A percentile compares a stretch with the other conserved stretches of the same genome.
These are phyloP conservation scores for Rutstroemia sp. DNA, from an alignment of 2,329 filamentous ascomycete species.

Conservation along the genomic window DNA sequence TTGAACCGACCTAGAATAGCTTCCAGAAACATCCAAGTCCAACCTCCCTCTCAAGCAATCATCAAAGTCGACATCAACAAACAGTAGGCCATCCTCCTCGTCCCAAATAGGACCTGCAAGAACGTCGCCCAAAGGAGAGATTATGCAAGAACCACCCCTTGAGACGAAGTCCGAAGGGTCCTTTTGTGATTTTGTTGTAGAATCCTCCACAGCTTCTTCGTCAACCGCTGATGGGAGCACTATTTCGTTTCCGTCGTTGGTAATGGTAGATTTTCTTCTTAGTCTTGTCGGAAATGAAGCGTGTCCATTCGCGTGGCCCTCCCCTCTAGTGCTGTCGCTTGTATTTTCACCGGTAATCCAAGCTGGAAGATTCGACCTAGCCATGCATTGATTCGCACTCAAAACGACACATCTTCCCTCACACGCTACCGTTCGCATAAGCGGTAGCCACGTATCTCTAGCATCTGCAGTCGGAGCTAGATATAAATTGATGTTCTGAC, in stretches of 20 bases:
- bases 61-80: conserved; percentile 76
- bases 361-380: conserved; percentile 45
- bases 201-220: background rate
- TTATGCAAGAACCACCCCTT: conserved; percentile 75
- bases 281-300: background rate
- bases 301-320: conserved; percentile 3
- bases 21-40: conserved; percentile 78
- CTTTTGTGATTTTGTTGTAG: conserved; percentile 9
- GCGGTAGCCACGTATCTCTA: conserved; percentile 70
- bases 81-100: conserved; percentile 54
- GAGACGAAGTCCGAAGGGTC: conserved; percentile 36
- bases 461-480: conserved; percentile 84
- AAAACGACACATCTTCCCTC: conserved; percentile 84
- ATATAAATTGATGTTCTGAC: conserved; percentile 87
- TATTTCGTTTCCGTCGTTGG: conserved; percentile 48
- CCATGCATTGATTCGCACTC: conserved; percentile 76
- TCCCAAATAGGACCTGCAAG: conserved; percentile 81
- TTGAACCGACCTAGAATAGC: conserved; percentile 64
- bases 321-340: conserved; percentile 1
- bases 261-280: conserved; percentile 17
- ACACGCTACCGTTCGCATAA: conserved; percentile 75
- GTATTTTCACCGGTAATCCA: conserved; percentile 41
- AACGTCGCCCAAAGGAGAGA: conserved; percentile 72
- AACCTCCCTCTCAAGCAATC: conserved; percentile 77
- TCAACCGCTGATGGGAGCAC: conserved; percentile 31